Conservation (phyloP, 129 eudicot species). For the Flaveria linearis region DNA sequence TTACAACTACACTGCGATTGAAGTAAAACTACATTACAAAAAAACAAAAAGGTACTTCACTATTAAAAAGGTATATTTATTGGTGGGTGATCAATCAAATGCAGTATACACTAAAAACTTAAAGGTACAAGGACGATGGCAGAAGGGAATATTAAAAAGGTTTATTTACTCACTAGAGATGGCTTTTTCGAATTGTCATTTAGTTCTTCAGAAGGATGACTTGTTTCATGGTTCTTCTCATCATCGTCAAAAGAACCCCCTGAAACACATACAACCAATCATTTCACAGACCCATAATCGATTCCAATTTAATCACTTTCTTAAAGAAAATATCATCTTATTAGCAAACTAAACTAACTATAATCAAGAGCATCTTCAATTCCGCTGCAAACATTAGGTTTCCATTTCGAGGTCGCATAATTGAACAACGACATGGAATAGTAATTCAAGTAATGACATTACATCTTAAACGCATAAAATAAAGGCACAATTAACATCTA, state of each 20-base stretch:
- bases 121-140: not conserved
- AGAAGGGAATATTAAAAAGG: not conserved
- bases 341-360: not conserved
- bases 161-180: conserved; percentile 54
- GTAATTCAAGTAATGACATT: not conserved
- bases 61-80: not conserved
- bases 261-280: conserved; percentile 21
- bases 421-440: not conserved
- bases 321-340: not conserved
- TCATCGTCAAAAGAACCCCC: conserved; percentile 52
- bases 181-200: conserved; percentile 60
- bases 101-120: not conserved
- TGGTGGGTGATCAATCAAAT: conserved; percentile 13
- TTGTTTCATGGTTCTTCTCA: conserved; percentile 47
- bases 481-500: not conserved
- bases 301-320: conserved; percentile 16
- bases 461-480: not conserved
- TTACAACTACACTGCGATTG: not conserved
- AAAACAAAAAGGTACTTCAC: not conserved
- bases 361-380: too few relatives aligned
- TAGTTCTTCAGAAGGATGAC: conserved; percentile 56
- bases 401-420: not conserved
- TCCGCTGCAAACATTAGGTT: too few relatives aligned
- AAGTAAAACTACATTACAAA: conserved; percentile 1
- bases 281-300: not conserved